phyloP scores from a whole-genome alignment of 169 alveolate genomes.

The Plasmodium blacklocki region DNA sequence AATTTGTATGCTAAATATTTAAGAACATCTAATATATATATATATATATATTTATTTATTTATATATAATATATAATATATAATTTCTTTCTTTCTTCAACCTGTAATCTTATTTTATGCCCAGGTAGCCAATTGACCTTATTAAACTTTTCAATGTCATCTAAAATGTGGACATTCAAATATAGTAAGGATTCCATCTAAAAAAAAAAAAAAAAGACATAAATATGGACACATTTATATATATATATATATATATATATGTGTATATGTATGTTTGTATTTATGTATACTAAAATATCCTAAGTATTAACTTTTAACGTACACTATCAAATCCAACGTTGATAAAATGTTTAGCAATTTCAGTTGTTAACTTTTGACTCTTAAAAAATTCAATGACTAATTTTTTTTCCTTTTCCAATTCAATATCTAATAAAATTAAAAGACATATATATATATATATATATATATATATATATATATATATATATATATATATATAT shows the following conservation, averaged over 20 bases:
- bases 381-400: conserved; percentile 89
- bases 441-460: not conserved
- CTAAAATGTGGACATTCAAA: conserved; percentile 86
- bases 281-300: not conserved
- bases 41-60: no score
- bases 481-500: not conserved
- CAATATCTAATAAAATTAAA: conserved; percentile 81
- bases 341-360: conserved; percentile 89
- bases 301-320: conserved; percentile 2
- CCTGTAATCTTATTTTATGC: conserved; percentile 86
- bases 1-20: no score
- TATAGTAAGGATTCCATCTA: conserved; percentile 86
- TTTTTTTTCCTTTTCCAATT: conserved; percentile 86
- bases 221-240: no score
- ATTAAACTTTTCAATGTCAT: conserved; percentile 88
- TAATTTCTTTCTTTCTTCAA: not conserved
- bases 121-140: conserved; percentile 92
- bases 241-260: no score
- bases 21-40: no score
- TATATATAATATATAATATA: no score
- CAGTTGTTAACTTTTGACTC: conserved; percentile 87
- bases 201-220: not conserved
- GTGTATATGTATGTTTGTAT: no score
- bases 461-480: not conserved
- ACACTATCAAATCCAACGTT: conserved; percentile 92